Evolutionary conservation across 495 filamentous ascomycete species (phyloP), one percentile per base, ranked within the genome.

Genomic region (Tuber magnatum): DNA sequence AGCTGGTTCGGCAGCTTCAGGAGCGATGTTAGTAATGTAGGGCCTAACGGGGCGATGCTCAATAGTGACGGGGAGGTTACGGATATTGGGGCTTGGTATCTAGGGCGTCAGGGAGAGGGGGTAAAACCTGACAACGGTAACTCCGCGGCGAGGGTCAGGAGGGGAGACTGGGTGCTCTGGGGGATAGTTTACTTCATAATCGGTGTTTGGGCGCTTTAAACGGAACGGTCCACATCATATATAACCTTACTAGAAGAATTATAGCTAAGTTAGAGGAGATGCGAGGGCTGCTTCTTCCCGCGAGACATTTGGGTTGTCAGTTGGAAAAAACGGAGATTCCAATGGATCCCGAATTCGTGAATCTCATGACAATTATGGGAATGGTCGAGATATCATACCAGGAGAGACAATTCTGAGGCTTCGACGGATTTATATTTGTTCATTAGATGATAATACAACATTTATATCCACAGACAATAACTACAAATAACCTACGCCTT

Each of bases 1-100:
- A 90, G 89, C 20, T 89, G 90, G 78, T 94, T 94, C 78, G 92
- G 92, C 73, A 85, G 90, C 61, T 94, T 93, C 83, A 87, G 91
- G 40, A 87, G 86, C 44, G 83, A 85, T 44, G 88, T 87, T 56
- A 88, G 87, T 73, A 93, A 93, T 74, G 88, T 94, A 7, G 91
- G 91, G 0, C 86, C 89, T 12, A 91, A 91, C 72, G 87, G 83
- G 10, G 88, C 90, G 28, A 90, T 93, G 87, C 82, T 93, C 73
- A 88, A 86, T 74, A 83, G 86, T 39, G 83, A 87, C 16, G 91
- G 91, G 24, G 51, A 86, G 73, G 83, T 93, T 51, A 92, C 91
- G 51, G 88, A 92, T 81, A 91, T 93, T 73, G 91, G 91, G n/a
- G 85, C 85, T 14, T 92, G 90, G 91, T 93, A 92, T 80, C 81